A percentile compares a stretch with the other conserved stretches of the same genome.
These are phyloP conservation scores for Graphilbum fragrans DNA, from an alignment of 2,329 filamentous ascomycete species.

Conservation along the genomic window DNA sequence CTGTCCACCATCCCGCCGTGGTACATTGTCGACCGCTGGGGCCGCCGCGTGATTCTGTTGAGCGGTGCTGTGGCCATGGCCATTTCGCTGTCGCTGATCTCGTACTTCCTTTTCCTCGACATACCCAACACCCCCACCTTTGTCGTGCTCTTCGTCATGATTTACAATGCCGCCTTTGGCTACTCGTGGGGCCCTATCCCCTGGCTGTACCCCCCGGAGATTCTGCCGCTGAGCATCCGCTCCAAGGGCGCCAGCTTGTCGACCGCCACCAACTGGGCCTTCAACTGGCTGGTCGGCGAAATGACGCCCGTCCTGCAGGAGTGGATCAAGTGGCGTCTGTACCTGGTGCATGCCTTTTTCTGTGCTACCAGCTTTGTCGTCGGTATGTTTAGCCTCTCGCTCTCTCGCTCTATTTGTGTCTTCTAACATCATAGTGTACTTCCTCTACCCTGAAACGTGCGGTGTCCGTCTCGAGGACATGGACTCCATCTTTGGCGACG, in stretches of 20 bases:
- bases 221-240: constrained; percentile 87
- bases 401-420: constrained; percentile 45
- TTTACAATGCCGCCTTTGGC: constrained; percentile 95
- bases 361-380: constrained; percentile 91
- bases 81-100: constrained; percentile 75
- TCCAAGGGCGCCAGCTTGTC: constrained; percentile 95
- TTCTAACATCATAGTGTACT: constrained; percentile 58
- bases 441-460: constrained; percentile 93
- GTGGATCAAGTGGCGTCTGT: constrained; percentile 84
- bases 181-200: constrained; percentile 94
- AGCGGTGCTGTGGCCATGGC: constrained; percentile 86
- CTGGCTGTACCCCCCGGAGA: constrained; percentile 98
- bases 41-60: constrained; percentile 77
- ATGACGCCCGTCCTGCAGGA: constrained; percentile 90
- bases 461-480: constrained; percentile 94
- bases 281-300: constrained; percentile 94
- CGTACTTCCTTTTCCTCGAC: constrained; percentile 90
- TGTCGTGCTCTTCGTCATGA: constrained; percentile 92
- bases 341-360: constrained; percentile 93
- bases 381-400: constrained; percentile 65
- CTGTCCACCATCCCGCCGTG: constrained; percentile 88
- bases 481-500: constrained; percentile 88
- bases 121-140: constrained; percentile 64
- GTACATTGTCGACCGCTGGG: constrained; percentile 92
- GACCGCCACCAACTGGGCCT: constrained; percentile 94